Conservation (phyloP, 371 early-diverging fungal genomes). For the Mucor mucedo region DNA sequence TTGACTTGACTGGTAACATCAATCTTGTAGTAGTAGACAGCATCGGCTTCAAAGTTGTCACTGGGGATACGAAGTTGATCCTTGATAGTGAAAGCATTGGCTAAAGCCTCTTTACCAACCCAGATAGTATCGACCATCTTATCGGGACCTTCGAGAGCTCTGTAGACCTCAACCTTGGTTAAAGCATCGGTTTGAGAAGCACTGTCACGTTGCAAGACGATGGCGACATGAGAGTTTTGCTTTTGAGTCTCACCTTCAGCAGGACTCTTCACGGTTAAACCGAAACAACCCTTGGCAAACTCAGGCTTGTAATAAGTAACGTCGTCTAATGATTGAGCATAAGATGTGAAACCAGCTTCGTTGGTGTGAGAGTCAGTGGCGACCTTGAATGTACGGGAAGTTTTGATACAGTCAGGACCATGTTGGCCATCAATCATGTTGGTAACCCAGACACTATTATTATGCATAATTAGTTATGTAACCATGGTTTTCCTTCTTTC, state of each 20-base stretch:
- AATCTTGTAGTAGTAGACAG: constrained; percentile 27
- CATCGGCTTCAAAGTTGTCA: constrained; percentile 23
- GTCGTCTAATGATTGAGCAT: constrained; percentile 34
- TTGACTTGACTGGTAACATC: constrained; percentile 22
- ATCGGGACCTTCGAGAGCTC: constrained; percentile 19
- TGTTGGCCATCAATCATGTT: constrained; percentile 37
- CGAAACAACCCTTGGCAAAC: constrained; percentile 35
- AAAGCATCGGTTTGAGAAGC: constrained; percentile 34
- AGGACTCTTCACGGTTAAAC: constrained; percentile 28
- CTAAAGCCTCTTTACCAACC: constrained; percentile 20
- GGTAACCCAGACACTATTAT: constrained; percentile 39
- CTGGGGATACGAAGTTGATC: constrained; percentile 29
- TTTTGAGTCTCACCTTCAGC: constrained; percentile 18
- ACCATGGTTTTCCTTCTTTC: background rate
- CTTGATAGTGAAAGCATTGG: constrained; percentile 25
- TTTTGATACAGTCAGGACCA: constrained; percentile 44
- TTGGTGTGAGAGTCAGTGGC: constrained; percentile 54
- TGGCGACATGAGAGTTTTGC: constrained; percentile 15
- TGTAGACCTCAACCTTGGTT: constrained; percentile 31
- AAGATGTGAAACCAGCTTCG: constrained; percentile 49
- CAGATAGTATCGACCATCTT: constrained; percentile 25
- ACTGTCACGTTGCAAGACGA: constrained; percentile 29
- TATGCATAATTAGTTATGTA: background rate
- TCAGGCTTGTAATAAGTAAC: constrained; percentile 22
- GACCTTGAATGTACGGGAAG: constrained; percentile 58